Percentiles rank a stretch among this genome's conserved stretches.
phyloP scores from a whole-genome alignment of 179 eudicot genomes.

The Spinacia oleracea region DNA sequence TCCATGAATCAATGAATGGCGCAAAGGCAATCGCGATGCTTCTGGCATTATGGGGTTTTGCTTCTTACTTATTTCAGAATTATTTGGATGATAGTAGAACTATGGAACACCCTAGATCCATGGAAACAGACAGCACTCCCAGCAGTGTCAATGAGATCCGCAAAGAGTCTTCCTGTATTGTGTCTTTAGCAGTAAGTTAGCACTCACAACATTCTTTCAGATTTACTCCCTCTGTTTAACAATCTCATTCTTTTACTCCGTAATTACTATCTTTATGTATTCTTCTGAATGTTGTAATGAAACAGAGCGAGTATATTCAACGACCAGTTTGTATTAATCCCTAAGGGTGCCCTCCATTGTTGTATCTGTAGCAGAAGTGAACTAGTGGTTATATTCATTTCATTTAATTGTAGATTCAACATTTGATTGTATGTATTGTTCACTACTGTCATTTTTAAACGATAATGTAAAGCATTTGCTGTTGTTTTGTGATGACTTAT shows the following conservation, averaged over 20 bases:
- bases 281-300: background rate
- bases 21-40: conserved; percentile 70
- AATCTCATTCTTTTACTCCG: too few relatives aligned
- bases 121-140: conserved; percentile 1
- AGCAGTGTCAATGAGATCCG: background rate
- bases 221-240: background rate
- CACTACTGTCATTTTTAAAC: background rate
- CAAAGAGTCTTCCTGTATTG: conserved; percentile 20
- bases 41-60: conserved; percentile 78
- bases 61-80: conserved; percentile 74
- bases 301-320: conserved; percentile 1
- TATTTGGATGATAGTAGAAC: conserved; percentile 57
- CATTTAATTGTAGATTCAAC: background rate
- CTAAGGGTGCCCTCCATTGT: background rate
- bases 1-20: conserved; percentile 71
- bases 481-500: background rate
- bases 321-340: background rate
- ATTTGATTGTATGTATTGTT: background rate
- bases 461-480: background rate
- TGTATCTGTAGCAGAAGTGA: background rate
- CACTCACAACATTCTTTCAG: conserved; percentile 20
- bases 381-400: background rate
- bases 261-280: too few relatives aligned
- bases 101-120: background rate
- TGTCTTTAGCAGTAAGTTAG: conserved; percentile 18